Evolutionary conservation across 805 yeast species (phyloP).

Genomic region (Suhomyces pyralidae): DNA sequence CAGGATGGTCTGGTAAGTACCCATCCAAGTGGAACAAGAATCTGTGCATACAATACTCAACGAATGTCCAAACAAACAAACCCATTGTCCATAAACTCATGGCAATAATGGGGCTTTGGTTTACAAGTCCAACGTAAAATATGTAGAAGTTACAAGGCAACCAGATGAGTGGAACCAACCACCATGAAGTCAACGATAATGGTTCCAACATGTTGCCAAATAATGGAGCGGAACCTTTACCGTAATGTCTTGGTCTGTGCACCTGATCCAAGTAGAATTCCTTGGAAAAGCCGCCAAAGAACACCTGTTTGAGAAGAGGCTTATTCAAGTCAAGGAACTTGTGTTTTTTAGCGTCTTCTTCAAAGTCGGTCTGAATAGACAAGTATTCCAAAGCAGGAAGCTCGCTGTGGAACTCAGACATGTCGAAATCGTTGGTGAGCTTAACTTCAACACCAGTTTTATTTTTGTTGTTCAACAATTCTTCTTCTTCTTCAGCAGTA

Average conservation of each 20-base stretch:
- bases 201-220: constrained; percentile 96
- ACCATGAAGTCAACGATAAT: constrained; percentile 89
- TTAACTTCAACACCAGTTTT: constrained; percentile 59
- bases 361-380: constrained; percentile 74
- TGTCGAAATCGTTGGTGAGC: constrained; percentile 29
- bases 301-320: constrained; percentile 79
- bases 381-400: constrained; percentile 73
- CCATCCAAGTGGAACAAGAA: constrained; percentile 90
- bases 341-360: constrained; percentile 69
- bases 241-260: constrained; percentile 97
- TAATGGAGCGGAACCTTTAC: constrained; percentile 92
- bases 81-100: constrained; percentile 70
- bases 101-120: constrained; percentile 47
- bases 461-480: constrained; percentile 59
- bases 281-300: constrained; percentile 71
- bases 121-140: constrained; percentile 54
- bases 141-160: constrained; percentile 71
- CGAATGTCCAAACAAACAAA: constrained; percentile 86
- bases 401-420: constrained; percentile 50
- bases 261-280: constrained; percentile 94
- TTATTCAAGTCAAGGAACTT: constrained; percentile 80
- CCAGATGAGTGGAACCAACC: constrained; percentile 86
- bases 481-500: constrained; percentile 70
- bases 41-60: constrained; percentile 87
- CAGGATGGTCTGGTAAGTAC: constrained; percentile 74